A percentile compares a stretch with the other conserved stretches of the same genome.
Conservation (phyloP, 257 asterid species). For the Plantago major region DNA sequence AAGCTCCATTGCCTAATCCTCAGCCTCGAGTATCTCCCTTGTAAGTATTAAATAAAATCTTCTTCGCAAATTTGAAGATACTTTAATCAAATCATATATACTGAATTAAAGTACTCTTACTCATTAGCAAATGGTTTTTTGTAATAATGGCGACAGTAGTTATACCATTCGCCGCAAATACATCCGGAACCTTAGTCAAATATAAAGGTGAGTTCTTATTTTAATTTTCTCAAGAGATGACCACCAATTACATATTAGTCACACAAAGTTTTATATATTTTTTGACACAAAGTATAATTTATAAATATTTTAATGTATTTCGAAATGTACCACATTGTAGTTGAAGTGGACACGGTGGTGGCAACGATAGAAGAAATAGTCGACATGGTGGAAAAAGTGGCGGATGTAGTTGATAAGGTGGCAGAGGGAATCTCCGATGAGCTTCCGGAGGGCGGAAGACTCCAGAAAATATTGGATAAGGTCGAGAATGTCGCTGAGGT, state of each 20-base stretch:
- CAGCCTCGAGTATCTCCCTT: constrained; percentile 31
- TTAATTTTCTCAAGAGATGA: too few relatives aligned
- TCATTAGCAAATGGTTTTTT: constrained; percentile 37
- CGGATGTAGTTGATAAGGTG: constrained; percentile 49
- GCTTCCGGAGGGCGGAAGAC: constrained; percentile 44
- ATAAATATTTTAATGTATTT: neutral
- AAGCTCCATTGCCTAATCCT: constrained; percentile 41
- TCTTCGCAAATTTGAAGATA: neutral
- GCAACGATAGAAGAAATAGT: constrained; percentile 52
- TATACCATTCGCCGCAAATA: constrained; percentile 36
- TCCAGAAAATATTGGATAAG: constrained; percentile 30
- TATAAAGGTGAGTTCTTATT: constrained; percentile 26
- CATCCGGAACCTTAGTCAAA: constrained; percentile 31
- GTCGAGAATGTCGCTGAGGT: constrained; percentile 53
- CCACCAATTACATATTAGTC: too few relatives aligned
- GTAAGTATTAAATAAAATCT: constrained; percentile 21
- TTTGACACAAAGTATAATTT: too few relatives aligned
- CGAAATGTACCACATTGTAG: constrained; percentile 22
- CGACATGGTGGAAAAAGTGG: constrained; percentile 52
- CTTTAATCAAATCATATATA: neutral
- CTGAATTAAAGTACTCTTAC: neutral
- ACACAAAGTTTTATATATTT: too few relatives aligned
- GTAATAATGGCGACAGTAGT: constrained; percentile 27
- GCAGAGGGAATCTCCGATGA: constrained; percentile 45
- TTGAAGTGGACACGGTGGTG: constrained; percentile 47